Base-by-base conservation (phyloP, 2,329 filamentous ascomycete genomes). In the Zymoseptoria brevis region DNA sequence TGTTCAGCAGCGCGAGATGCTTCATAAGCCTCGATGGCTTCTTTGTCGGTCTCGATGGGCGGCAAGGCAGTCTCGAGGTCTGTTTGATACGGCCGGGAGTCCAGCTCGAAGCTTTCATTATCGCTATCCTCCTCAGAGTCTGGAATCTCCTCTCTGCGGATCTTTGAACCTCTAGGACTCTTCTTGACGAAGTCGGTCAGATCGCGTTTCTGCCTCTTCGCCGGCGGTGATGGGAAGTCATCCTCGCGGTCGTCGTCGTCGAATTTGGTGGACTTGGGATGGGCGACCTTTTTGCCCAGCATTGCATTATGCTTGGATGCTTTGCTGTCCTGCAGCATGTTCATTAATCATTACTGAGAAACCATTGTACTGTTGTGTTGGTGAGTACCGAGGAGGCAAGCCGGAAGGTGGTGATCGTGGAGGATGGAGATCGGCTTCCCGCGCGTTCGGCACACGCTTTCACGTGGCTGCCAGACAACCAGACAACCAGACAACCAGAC, bases 1-100 rank as follows among this genome's bases (percentile, higher is more conserved):
- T 74, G 73, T 56, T 79, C 81, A 19, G 82, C 85, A 26, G 82
- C 81, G 65, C 83, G 83, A 63, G 86, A 85, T 1, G 80, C 78
- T 73, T 96, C 89, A 68, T 96, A 96, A 64, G 89, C 84, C 62
- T 88, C 81, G 60, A 96, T 89, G 2, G 90, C 88, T 60, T 88
- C 81, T 66, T 86, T 80, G 63, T 88, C 86, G 2, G 82, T 82
- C 64, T 83, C 77, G 1, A 93, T 78, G 0, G 81, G 79, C 13
- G 89, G 89, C 5, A 96, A 76, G 5, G 86, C 86, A 62, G 80
- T 85, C 67, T 91, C 88, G 52, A 92, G 77, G 57, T 88, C 86
- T 11, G 88, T 90, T 64, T 80, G 79, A 49, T 74, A 75, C 50
- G 67, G 72, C 56, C 70, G 54, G 8, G 61, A 54, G n/a, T 61